phyloP scores from a whole-genome alignment of 805 yeast genomes.

The Millerozyma acaciae region DNA sequence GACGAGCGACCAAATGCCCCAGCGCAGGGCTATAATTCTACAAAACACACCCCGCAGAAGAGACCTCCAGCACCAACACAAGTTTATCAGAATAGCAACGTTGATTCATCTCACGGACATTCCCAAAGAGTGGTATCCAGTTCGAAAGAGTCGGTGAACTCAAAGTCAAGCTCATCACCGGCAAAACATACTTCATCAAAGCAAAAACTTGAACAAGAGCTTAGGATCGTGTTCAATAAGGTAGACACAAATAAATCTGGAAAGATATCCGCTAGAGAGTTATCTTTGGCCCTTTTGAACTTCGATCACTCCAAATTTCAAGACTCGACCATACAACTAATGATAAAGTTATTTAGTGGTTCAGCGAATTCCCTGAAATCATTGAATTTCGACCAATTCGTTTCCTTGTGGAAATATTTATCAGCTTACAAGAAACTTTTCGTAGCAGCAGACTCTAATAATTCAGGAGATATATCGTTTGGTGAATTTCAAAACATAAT shows the following conservation, averaged over 20 bases:
- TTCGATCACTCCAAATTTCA: constrained; percentile 63
- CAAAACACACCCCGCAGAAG: constrained; percentile 11
- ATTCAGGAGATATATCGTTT: constrained; percentile 56
- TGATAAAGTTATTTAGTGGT: constrained; percentile 58
- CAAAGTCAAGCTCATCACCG: constrained; percentile 11
- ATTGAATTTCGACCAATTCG: constrained; percentile 56
- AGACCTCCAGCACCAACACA: constrained; percentile 17
- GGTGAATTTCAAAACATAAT: constrained; percentile 62
- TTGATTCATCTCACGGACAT: too few relatives aligned
- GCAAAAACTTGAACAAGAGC: constrained; percentile 44
- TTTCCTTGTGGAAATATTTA: constrained; percentile 64
- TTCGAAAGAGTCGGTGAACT: constrained; percentile 19
- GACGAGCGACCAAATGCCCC: constrained; percentile 8
- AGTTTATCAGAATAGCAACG: too few relatives aligned
- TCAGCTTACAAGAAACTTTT: constrained; percentile 64
- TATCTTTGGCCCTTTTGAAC: constrained; percentile 55
- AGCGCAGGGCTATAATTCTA: constrained; percentile 3
- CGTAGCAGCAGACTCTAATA: constrained; percentile 56
- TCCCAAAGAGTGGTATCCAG: constrained; percentile 10
- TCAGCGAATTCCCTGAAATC: constrained; percentile 16
- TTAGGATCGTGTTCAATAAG: constrained; percentile 48
- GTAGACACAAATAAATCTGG: constrained; percentile 56
- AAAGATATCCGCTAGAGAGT: constrained; percentile 51
- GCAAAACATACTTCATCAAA: constrained; percentile 23
- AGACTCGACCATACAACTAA: constrained; percentile 54